Evolutionary conservation across 2,329 filamentous ascomycete genomes (phyloP), one percentile per base, ranked within the genome.

Genomic region (Sclerotinia glacialis): DNA sequence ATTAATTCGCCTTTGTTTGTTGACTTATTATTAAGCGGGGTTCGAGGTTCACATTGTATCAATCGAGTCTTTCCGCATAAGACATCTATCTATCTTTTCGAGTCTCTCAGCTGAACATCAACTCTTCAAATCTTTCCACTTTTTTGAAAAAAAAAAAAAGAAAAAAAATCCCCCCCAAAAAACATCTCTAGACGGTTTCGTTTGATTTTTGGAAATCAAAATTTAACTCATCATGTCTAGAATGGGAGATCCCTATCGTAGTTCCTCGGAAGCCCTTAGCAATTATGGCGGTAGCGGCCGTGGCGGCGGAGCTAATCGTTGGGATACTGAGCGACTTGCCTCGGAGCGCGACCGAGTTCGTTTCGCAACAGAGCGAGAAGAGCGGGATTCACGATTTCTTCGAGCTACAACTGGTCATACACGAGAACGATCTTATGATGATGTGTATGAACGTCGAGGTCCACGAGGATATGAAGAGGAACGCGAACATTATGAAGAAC

Each of bases 311-410:
- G 72, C 68, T 12, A 68, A 74, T 44, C 78, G 81, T 72, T 87
- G 83, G 84, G 84, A 88, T 72, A 80, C 80, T 56, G 85, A 85
- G 69, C 85, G 84, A 69, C 82, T 83, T 72, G 70, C 75, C 46
- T 74, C 75, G 64, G 80, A 83, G 66, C 79, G 81, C 53, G 79
- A 81, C 60, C 78, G 80, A 59, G 78, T 80, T 67, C 80, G 78
- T 49, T 78, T 77, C 47, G 76, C 64, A 52, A 21, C 47, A 5
- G 72, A n/a, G 69, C 78, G 80, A 60, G 82, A 85, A 67, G 83
- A 86, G 67, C 80, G 81, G 64, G 85, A 88, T 44, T 67, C 70
- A 16, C 60, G 80, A 80, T 79, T 70, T 78, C 77, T 69, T 76
- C 78, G 67, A 34, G 64, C 70, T 37, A 79, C 82, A 12, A 76